A percentile compares a stretch with the other conserved stretches of the same genome.
Evolutionary conservation across 805 yeast genomes (phyloP).

Genomic region (Ascoidea asiatica): DNA sequence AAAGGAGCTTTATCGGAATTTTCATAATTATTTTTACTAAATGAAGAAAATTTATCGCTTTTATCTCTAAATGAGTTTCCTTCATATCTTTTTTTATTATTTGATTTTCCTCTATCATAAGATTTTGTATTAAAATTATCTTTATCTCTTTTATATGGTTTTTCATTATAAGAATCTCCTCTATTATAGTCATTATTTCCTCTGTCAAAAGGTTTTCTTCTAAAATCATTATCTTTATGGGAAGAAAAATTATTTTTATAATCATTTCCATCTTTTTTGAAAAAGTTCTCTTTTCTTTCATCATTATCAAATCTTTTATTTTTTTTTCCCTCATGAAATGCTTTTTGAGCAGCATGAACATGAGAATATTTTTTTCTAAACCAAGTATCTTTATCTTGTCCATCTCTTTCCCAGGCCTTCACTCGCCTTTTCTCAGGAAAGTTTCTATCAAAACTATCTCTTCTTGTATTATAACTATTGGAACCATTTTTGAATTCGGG

Average conservation of each 20-base stretch:
- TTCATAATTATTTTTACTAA: background rate
- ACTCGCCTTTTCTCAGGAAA: constrained; percentile 12
- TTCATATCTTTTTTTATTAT: background rate
- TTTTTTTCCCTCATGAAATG: constrained; percentile 11
- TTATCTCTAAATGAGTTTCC: background rate
- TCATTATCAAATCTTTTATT: constrained; percentile 13
- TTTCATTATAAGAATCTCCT: background rate
- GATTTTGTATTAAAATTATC: background rate
- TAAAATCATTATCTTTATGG: background rate
- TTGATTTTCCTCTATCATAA: background rate
- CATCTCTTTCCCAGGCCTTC: constrained; percentile 59
- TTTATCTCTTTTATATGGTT: background rate
- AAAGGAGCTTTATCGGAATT: too few species aligned
- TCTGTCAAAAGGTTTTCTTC: background rate
- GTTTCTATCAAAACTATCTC: background rate
- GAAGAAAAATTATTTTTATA: too few species aligned
- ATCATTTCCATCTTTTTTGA: constrained; percentile 9
- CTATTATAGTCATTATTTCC: background rate
- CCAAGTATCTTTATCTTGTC: constrained; percentile 47
- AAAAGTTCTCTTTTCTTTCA: constrained; percentile 13
- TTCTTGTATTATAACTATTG: background rate
- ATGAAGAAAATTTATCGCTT: background rate
- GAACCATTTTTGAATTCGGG: background rate
- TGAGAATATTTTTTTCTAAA: constrained; percentile 53
- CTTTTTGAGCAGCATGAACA: constrained; percentile 40